Evolutionary conservation across 2,329 filamentous ascomycete genomes (phyloP), one percentile per base, ranked within the genome.

Genomic region (Hypocrella siamensis): DNA sequence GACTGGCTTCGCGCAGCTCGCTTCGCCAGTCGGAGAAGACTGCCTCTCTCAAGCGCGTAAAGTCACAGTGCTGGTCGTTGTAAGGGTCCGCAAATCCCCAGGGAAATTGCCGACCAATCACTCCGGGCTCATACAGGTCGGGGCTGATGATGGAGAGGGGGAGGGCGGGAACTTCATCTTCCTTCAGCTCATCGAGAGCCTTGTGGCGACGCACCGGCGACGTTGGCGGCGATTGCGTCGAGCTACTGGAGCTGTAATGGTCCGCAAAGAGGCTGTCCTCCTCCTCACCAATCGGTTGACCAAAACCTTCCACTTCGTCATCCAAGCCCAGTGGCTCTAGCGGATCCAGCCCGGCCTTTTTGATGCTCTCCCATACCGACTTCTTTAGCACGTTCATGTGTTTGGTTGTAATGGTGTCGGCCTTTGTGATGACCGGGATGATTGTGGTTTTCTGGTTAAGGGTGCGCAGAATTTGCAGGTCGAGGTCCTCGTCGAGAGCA

Each of bases 51-150:
- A 98, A 68, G 39, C 79, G 78, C 34, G 80, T 65, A 53, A 94
- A 98, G 56, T 98, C 90, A 58, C 90, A 98, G 58, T 98, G 90
- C 44, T 81, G 73, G 19, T 76, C 67, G 46, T 96, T 78, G 61
- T 90, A 86, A 1, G 90, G 90, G 48, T 96, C 84, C 4, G 90
- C 90, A 44, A 94, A 92, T 6, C 90, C 90, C 90, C 90, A 98
- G 0, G 90, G 82, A 52, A 96, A 98, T 41, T 79, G 77, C 37
- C 90, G 80, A 28, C 90, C 90, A 37, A 93, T 60, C 12, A 81
- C 64, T 19, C 68, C 71, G 7, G 78, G 77, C 46, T 92, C 82
- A 56, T 96, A 93, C 26, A 82, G 70, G 52, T 98, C 90, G 0
- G 90, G 90, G 39, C 84, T 93, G 51, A 98, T 79, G 51, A 94